Evolutionary conservation across 2,329 filamentous ascomycete species (phyloP), one percentile per base, ranked within the genome.

Genomic region (Westerdykella aurantiaca): DNA sequence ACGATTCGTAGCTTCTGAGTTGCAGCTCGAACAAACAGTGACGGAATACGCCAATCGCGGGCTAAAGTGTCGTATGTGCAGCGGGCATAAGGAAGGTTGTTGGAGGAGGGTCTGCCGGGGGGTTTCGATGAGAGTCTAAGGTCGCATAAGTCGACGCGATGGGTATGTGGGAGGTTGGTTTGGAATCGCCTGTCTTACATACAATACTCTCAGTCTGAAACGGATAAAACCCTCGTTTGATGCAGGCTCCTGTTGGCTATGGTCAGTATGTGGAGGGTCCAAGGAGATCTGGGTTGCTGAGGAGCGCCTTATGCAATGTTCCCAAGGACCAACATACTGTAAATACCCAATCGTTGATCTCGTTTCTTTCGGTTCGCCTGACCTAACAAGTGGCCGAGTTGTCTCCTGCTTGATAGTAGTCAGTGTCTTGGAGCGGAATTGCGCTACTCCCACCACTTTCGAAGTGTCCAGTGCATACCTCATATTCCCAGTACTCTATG

Each of bases 1-100:
- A 50, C 48, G 34, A 52, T 41, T 16, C 47, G 43, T 5, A 52
- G 38, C 14, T 52, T 52, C 38, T 52, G 50, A 7, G 47, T 35
- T 35, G 50, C 34, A 6, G 48, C 45, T 6, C 50, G 47, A 7
- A 52, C 38, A 38, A 50, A 50, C 4, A 41, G 43, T 9, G 45
- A 42, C 14, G 50, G 48, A 29, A 52, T 48, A 11, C 48, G 48
- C 50, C 50, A 52, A 9, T 47, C 41, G 18, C 41, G 37, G 9
- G 45, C 40, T 13, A 52, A 38, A 13, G 37, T 39, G 12, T 29
- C 11, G 39, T 47, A 52, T 3, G 50, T 52, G n/a, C 40, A n/a
- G 12, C 34, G 48, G 13, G 50, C 39, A 31, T 47, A 52, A 2
- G 50, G 50, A 12, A 52, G 39, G 43, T 52, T 52, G 21, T 47